Evolutionary conservation across 305 asterid genomes (phyloP).

Genomic region (Fraxinus floribunda): DNA sequence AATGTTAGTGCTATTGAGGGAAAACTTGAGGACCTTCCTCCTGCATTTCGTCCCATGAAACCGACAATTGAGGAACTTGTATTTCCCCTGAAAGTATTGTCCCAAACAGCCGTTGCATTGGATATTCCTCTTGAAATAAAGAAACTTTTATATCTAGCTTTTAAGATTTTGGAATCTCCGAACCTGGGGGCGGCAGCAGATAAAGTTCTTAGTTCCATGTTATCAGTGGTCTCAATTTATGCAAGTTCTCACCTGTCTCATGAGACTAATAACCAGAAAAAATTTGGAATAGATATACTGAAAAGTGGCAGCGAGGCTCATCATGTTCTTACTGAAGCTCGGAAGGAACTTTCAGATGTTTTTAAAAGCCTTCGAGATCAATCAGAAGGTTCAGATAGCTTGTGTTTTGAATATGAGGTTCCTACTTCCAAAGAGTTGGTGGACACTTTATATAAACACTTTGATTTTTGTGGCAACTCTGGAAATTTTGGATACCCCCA

Average conservation of each 20-base stretch:
- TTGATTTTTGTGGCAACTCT: slow-evolving; percentile 36
- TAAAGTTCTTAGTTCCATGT: slow-evolving; percentile 48
- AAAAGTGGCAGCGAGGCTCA: slow-evolving; percentile 25
- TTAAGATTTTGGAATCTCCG: slow-evolving; percentile 54
- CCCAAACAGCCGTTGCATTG: slow-evolving; percentile 39
- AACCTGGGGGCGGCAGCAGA: slow-evolving; percentile 50
- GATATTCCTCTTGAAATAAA: slow-evolving; percentile 66
- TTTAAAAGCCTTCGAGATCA: slow-evolving; percentile 43
- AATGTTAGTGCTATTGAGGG: slow-evolving; percentile 75
- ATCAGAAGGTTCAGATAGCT: slow-evolving; percentile 42
- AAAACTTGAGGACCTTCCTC: slow-evolving; percentile 87
- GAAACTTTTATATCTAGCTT: slow-evolving; percentile 51
- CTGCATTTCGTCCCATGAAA: slow-evolving; percentile 71
- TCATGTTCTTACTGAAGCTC: slow-evolving; percentile 53
- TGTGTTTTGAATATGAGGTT: slow-evolving; percentile 50
- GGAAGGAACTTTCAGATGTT: slow-evolving; percentile 55
- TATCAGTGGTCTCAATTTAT: slow-evolving; percentile 56
- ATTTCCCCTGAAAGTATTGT: slow-evolving; percentile 59
- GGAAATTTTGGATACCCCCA: slow-evolving; percentile 47
- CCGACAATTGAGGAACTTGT: slow-evolving; percentile 63
- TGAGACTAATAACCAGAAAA: slow-evolving; percentile 34
- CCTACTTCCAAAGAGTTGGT: slow-evolving; percentile 70
- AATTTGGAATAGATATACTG: slow-evolving; percentile 30
- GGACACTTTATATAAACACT: slow-evolving; percentile 48
- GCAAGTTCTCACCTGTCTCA: slow-evolving; percentile 38